phyloP scores from a whole-genome alignment of 2,329 filamentous ascomycete genomes.

The Botryotinia globosa region DNA sequence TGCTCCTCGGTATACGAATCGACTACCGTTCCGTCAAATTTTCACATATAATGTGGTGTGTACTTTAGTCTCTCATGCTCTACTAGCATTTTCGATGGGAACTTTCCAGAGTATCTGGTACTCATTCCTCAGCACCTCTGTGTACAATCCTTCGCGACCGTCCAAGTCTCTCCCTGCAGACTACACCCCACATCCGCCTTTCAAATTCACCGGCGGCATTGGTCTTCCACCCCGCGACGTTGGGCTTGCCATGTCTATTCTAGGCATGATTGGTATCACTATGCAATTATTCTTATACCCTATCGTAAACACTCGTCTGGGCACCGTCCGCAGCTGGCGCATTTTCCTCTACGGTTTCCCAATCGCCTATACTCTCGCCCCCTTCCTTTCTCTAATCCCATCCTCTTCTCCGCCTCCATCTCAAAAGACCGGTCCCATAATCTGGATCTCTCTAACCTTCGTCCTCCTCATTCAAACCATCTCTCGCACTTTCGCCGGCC shows the following conservation, averaged over 20 bases:
- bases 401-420: slow-evolving; percentile 34
- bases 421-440: slow-evolving; percentile 32
- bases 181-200: slow-evolving; percentile 39
- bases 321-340: slow-evolving; percentile 66
- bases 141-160: slow-evolving; percentile 39
- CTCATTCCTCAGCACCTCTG: slow-evolving; percentile 59
- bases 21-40: slow-evolving; percentile 48
- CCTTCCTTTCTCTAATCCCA: slow-evolving; percentile 68
- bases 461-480: slow-evolving; percentile 64
- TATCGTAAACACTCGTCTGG: slow-evolving; percentile 60
- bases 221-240: slow-evolving; percentile 70
- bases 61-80: slow-evolving; percentile 48
- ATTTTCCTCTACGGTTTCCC: slow-evolving; percentile 69
- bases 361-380: slow-evolving; percentile 64
- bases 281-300: slow-evolving; percentile 74
- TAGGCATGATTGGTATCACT: slow-evolving; percentile 72
- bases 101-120: slow-evolving; percentile 61
- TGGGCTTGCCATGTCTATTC: slow-evolving; percentile 73
- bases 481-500: slow-evolving; percentile 58
- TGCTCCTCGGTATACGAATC: slow-evolving; percentile 34
- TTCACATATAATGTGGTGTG: slow-evolving; percentile 46
- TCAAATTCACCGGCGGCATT: slow-evolving; percentile 64
- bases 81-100: slow-evolving; percentile 59
- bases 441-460: slow-evolving; percentile 32
- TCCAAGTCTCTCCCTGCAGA: slow-evolving; percentile 46